Percentiles rank a stretch among this genome's conserved stretches.
phyloP scores from a whole-genome alignment of 805 yeast genomes.

The Spathaspora boniae region DNA sequence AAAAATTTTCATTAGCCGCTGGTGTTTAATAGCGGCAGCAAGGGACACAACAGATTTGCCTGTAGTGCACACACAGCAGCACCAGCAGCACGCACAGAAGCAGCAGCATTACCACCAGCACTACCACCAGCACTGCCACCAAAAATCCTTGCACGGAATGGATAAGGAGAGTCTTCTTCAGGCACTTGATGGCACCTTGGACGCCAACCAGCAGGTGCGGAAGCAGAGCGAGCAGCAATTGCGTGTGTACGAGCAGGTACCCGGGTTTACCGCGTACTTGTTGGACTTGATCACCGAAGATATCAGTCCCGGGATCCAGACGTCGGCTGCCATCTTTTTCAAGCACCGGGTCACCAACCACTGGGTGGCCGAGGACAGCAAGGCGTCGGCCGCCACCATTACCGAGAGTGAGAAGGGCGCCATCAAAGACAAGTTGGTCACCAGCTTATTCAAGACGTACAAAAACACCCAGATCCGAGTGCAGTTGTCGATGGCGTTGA shows the following conservation, averaged over 20 bases:
- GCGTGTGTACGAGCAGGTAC: conserved; percentile 48
- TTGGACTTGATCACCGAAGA: conserved; percentile 48
- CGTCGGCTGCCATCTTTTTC: conserved; percentile 42
- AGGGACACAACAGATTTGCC: no score
- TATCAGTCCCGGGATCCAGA: conserved; percentile 34
- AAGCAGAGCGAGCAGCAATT: conserved; percentile 53
- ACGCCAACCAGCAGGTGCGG: conserved; percentile 46
- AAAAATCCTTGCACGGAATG: conserved; percentile 24
- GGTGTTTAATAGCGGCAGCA: no score
- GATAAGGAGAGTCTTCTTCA: conserved; percentile 49
- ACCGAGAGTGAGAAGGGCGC: conserved; percentile 31
- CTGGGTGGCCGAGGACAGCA: conserved; percentile 35
- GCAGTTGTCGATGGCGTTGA: conserved; percentile 56
- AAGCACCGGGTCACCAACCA: conserved; percentile 37
- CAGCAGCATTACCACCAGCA: no score
- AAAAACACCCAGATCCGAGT: conserved; percentile 41
- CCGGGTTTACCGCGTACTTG: conserved; percentile 56
- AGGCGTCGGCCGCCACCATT: conserved; percentile 20
- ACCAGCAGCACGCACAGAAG: no score
- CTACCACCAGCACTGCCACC: no score
- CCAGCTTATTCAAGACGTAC: conserved; percentile 39
- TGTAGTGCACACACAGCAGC: no score
- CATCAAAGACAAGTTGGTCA: conserved; percentile 42
- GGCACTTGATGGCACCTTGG: conserved; percentile 53
- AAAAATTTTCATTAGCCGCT: no score